Conservation (phyloP, 1,139 yeast genomes). For the Yamadazyma oceani region DNA sequence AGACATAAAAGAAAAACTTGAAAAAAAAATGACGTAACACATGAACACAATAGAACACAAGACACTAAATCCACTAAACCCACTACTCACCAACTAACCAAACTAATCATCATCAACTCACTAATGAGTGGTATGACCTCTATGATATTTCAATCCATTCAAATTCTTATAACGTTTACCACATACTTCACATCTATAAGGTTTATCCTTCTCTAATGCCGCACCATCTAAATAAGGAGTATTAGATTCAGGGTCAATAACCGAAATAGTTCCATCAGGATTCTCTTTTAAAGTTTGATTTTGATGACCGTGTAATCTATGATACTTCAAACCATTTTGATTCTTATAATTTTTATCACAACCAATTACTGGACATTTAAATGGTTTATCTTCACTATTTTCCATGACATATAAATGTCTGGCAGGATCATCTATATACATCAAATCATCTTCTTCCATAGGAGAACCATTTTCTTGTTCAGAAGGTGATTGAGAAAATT, state of each 20-base stretch:
- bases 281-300: slow-evolving; percentile 89
- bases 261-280: slow-evolving; percentile 89
- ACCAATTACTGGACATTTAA: slow-evolving; percentile 96
- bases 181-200: slow-evolving; percentile 96
- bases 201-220: slow-evolving; percentile 96
- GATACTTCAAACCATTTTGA: slow-evolving; percentile 96
- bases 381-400: slow-evolving; percentile 90
- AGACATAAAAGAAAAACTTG: no score
- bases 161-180: slow-evolving; percentile 95
- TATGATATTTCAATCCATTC: slow-evolving; percentile 93
- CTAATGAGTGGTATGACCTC: slow-evolving; percentile 96
- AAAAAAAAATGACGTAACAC: not conserved
- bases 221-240: slow-evolving; percentile 90
- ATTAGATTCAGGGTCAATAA: slow-evolving; percentile 90
- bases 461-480: slow-evolving; percentile 21
- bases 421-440: slow-evolving; percentile 89
- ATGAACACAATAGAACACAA: not conserved
- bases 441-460: slow-evolving; percentile 42
- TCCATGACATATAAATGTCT: slow-evolving; percentile 90
- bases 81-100: slow-evolving; percentile 3
- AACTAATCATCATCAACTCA: slow-evolving; percentile 2
- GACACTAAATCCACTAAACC: no score
- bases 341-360: slow-evolving; percentile 97
- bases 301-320: slow-evolving; percentile 94
- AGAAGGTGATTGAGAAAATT: slow-evolving; percentile 18